These are phyloP conservation scores for Quillaja saponaria DNA, from an alignment of 306 rosid species.

Conservation along the genomic window DNA sequence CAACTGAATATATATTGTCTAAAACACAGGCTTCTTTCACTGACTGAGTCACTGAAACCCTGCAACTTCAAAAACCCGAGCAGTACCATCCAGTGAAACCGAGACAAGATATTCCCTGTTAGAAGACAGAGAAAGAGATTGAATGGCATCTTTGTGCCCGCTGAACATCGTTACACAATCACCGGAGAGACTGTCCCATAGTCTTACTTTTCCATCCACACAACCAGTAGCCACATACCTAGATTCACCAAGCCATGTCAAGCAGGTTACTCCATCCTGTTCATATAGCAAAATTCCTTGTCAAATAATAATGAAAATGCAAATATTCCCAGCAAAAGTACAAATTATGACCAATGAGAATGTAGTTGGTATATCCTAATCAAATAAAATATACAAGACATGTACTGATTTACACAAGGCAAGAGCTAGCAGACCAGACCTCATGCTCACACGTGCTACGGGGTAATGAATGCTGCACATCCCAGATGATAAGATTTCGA, in stretches of 20 bases:
- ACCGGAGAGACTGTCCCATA: conserved; percentile 85
- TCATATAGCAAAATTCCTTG: conserved; percentile 15
- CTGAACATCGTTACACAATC: conserved; percentile 66
- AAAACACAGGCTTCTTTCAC: no score
- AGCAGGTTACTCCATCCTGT: conserved; percentile 81
- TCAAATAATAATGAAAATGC: conserved; percentile 13
- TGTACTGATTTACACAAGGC: conserved; percentile 7
- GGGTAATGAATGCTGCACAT: conserved; percentile 61
- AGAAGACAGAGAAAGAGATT: conserved; percentile 65
- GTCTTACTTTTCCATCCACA: conserved; percentile 66
- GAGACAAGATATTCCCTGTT: conserved; percentile 66
- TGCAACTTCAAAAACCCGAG: conserved; percentile 75
- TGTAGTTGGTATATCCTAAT: conserved; percentile 16
- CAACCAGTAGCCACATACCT: conserved; percentile 70
- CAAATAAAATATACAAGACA: background rate
- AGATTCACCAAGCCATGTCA: conserved; percentile 72
- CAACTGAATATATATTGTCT: no score
- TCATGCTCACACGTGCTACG: conserved; percentile 75
- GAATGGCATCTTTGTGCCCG: conserved; percentile 68
- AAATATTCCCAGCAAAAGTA: conserved; percentile 6
- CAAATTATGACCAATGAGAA: background rate
- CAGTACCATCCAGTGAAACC: conserved; percentile 69
- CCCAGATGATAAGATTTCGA: conserved; percentile 71
- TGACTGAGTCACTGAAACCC: conserved; percentile 35
- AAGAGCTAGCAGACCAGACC: conserved; percentile 54